phyloP scores from a whole-genome alignment of 306 rosid genomes.

The Vigna hirtella region DNA sequence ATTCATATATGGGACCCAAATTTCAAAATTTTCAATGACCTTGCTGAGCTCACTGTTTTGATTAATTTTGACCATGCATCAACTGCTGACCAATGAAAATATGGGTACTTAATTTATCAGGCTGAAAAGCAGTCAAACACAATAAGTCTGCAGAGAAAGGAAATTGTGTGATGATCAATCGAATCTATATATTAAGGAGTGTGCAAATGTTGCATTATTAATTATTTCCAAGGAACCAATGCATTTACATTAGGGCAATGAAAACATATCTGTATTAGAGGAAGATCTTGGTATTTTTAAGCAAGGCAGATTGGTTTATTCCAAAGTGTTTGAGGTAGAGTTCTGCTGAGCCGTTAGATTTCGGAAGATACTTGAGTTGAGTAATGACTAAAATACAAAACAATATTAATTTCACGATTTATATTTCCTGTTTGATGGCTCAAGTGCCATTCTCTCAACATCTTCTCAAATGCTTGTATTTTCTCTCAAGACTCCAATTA shows the following conservation, averaged over 20 bases:
- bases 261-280: neutral
- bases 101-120: neutral
- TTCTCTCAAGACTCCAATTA: neutral
- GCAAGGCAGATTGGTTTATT: neutral
- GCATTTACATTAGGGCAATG: no score
- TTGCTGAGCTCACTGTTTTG: neutral
- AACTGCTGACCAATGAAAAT: neutral
- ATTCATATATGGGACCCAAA: no score
- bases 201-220: no score
- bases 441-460: neutral
- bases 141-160: neutral
- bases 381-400: neutral
- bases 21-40: no score
- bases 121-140: neutral
- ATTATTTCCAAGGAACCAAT: no score
- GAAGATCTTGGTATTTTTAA: conserved; percentile 4
- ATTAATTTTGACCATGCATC: neutral
- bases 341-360: neutral
- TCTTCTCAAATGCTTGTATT: neutral
- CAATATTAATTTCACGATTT: conserved; percentile 2
- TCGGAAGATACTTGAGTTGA: neutral
- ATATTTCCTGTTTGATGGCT: conserved; percentile 8
- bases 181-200: no score
- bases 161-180: no score
- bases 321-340: neutral